Base-by-base conservation (phyloP, 352 stramenopile genomes). In the Globisporangium canariense region DNA sequence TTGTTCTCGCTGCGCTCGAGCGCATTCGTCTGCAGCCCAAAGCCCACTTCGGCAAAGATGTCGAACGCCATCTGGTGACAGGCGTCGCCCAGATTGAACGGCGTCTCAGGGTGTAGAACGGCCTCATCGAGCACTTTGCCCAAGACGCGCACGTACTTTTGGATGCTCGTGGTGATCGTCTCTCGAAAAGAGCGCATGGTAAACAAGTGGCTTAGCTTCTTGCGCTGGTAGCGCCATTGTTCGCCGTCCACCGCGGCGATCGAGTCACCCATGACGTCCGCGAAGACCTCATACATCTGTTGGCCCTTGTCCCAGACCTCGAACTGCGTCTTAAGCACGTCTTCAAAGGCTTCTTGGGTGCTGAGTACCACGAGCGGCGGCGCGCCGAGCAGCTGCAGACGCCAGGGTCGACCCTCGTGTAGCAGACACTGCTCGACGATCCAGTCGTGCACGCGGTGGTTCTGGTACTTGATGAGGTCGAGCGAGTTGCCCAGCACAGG, bases 191-290 rank as follows among this genome's bases (percentile, higher is more conserved):
- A 65, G 8, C 70, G 71, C 63, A 74, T 79, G 7, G 79, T 90
- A 34, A 94, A 93, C 3, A 97, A 84, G 28, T 94, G 89, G 51
- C 81, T 92, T 62, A 88, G 77, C 46, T 73, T 83, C 65, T 93
- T 91, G 52, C 84, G 73, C 63, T 93, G 84, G 18, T 69, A 28
- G 5, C 64, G 41, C 82, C 84, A 93, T 22, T 65, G 56, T 14
- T 74, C 47, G 9, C 79, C 78, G 50, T 91, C 81, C 11, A 73
- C 65, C 9, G 69, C 71, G 56, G 88, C 77, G 62, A 93, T 89
- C 49, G 78, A 79, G 28, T 77, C 69, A 20, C 84, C 82, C 8
- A 85, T 64, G 34, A 89, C 50, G 60, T 88, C 74, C 0, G 58
- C 43, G 22, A 90, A 76, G 30, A 79, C 76, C n/a, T 46, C 36